Conservation (phyloP, 495 filamentous ascomycete species). For the Ascobolus immersus region DNA sequence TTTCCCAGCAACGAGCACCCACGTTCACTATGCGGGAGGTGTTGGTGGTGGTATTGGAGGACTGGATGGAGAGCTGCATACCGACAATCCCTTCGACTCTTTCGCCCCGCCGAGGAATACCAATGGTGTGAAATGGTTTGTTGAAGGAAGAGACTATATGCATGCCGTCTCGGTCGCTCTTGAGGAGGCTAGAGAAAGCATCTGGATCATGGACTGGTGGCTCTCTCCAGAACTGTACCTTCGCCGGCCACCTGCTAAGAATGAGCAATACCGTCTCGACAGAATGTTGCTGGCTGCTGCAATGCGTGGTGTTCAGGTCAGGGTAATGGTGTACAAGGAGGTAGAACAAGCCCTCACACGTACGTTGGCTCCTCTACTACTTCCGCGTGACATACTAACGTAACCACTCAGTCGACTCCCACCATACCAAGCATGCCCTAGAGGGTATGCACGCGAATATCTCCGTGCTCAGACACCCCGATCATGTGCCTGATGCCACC, state of each 20-base stretch:
- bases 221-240: conserved; percentile 74
- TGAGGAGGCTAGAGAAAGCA: conserved; percentile 56
- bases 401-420: conserved; percentile 57
- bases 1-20: conserved; percentile 11
- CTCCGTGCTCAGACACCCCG: conserved; percentile 72
- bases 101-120: conserved; percentile 45
- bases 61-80: conserved; percentile 10
- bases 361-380: conserved; percentile 23
- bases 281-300: conserved; percentile 71
- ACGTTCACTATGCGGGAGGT: conserved; percentile 3
- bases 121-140: conserved; percentile 68
- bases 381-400: conserved; percentile 4
- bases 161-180: conserved; percentile 67
- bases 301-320: conserved; percentile 61
- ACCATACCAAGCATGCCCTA: conserved; percentile 63
- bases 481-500: conserved; percentile 55
- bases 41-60: conserved; percentile 6
- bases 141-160: conserved; percentile 81
- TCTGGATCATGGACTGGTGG: conserved; percentile 96
- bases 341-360: conserved; percentile 62
- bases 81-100: conserved; percentile 48
- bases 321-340: conserved; percentile 92
- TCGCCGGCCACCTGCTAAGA: conserved; percentile 44
- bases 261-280: conserved; percentile 71
- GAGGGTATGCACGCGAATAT: conserved; percentile 69